These are phyloP conservation scores for Apiospora phragmitis DNA, from an alignment of 2,329 filamentous ascomycete genomes.

Conservation along the genomic window DNA sequence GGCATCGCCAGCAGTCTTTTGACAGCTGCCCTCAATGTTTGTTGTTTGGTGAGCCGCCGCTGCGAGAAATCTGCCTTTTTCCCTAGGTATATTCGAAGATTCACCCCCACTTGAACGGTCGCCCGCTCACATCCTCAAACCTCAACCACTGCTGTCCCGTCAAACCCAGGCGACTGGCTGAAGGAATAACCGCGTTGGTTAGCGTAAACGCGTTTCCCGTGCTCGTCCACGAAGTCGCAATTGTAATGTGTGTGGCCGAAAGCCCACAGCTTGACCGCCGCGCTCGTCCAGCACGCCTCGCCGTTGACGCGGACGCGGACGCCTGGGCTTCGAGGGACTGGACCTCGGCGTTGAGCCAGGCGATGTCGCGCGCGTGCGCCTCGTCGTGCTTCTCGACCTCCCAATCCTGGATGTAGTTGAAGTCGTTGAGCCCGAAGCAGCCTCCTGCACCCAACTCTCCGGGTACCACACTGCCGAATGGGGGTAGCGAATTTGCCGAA, in stretches of 20 bases:
- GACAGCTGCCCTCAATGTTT: too few relatives aligned
- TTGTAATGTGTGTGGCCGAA: slow-evolving; percentile 53
- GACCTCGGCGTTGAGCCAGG: slow-evolving; percentile 44
- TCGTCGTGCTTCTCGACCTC: slow-evolving; percentile 36
- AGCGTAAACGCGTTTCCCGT: slow-evolving; percentile 34
- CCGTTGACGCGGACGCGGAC: not conserved
- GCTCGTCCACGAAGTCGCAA: slow-evolving; percentile 37
- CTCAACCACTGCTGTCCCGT: not conserved
- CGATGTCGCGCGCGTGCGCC: slow-evolving; percentile 39
- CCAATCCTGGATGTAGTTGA: slow-evolving; percentile 47
- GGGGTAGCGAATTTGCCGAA: too few relatives aligned
- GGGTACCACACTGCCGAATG: too few relatives aligned
- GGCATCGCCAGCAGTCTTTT: not conserved
- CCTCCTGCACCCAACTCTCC: too few relatives aligned
- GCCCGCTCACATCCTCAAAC: not conserved
- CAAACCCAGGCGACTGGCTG: slow-evolving; percentile 3
- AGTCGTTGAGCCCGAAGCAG: slow-evolving; percentile 51
- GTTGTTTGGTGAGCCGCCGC: too few relatives aligned
- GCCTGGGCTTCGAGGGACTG: slow-evolving; percentile 18
- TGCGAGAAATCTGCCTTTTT: too few relatives aligned
- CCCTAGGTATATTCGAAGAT: too few relatives aligned
- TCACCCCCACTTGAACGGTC: not conserved
- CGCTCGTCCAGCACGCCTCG: slow-evolving; percentile 36
- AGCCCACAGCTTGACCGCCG: slow-evolving; percentile 42
- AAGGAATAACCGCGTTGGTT: slow-evolving; percentile 45